These are phyloP conservation scores for Bipolaris gigantea DNA, from an alignment of 2,329 filamentous ascomycete species.

Conservation along the genomic window DNA sequence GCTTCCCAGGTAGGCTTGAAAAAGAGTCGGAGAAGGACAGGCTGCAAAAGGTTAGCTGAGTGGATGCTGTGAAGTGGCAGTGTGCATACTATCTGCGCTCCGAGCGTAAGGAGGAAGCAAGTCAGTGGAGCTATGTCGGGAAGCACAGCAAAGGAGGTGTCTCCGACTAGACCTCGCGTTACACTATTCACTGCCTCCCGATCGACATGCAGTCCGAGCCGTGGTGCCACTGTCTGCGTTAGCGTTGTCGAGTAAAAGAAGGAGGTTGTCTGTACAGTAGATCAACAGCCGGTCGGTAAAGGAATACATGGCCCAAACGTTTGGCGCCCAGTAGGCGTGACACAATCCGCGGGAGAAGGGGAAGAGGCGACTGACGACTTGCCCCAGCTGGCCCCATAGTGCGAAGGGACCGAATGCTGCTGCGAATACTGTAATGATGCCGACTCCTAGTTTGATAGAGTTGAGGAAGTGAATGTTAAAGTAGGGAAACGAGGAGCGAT, in stretches of 20 bases:
- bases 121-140: constrained; percentile 78
- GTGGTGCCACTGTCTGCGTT: constrained; percentile 69
- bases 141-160: constrained; percentile 90
- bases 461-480: constrained; percentile 72
- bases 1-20: constrained; percentile 78
- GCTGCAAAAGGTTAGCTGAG: constrained; percentile 20
- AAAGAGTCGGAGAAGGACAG: constrained; percentile 77
- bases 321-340: constrained; percentile 98
- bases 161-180: constrained; percentile 88
- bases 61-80: background rate
- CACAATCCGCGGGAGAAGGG: constrained; percentile 92
- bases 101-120: constrained; percentile 80
- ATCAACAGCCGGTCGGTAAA: constrained; percentile 85
- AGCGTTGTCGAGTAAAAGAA: background rate
- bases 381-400: constrained; percentile 77
- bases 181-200: constrained; percentile 79
- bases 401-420: constrained; percentile 90
- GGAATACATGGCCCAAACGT: constrained; percentile 95
- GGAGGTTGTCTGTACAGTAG: constrained; percentile 60
- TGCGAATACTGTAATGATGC: constrained; percentile 71
- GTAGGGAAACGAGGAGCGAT: constrained; percentile 70
- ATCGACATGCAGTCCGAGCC: constrained; percentile 73
- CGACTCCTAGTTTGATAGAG: constrained; percentile 76
- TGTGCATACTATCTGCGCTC: constrained; percentile 69
- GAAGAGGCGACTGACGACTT: constrained; percentile 82